Conservation (phyloP, 176 grass and related monocot genomes). For the Carex pumila region DNA sequence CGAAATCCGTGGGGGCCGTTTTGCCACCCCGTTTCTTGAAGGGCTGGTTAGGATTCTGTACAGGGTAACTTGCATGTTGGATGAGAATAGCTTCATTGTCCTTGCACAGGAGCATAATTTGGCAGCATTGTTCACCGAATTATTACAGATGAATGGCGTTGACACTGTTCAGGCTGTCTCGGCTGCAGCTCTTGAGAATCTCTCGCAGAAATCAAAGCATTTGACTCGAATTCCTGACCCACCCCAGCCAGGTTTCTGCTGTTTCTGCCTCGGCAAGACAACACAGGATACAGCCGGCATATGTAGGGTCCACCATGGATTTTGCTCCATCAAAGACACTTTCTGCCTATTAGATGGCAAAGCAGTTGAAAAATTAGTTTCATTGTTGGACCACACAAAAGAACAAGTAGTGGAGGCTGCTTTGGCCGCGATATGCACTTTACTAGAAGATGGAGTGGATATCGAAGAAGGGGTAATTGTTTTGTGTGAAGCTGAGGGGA, state of each 20-base stretch:
- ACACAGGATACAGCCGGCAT: slow-evolving; percentile 49
- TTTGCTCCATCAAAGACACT: slow-evolving; percentile 74
- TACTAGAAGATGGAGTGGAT: slow-evolving; percentile 85
- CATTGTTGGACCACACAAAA: slow-evolving; percentile 80
- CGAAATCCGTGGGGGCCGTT: slow-evolving; percentile 68
- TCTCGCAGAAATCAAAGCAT: slow-evolving; percentile 70
- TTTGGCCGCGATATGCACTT: slow-evolving; percentile 67
- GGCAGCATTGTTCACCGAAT: slow-evolving; percentile 71
- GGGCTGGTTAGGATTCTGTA: slow-evolving; percentile 70
- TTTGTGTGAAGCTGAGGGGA: slow-evolving; percentile 64
- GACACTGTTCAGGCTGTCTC: slow-evolving; percentile 72
- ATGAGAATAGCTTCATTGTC: slow-evolving; percentile 45
- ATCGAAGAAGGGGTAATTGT: slow-evolving; percentile 76
- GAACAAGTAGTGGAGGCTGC: slow-evolving; percentile 81
- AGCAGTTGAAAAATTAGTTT: slow-evolving; percentile 83
- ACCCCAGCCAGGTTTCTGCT: slow-evolving; percentile 49
- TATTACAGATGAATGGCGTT: slow-evolving; percentile 91
- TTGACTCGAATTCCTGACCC: slow-evolving; percentile 49
- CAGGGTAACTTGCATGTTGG: slow-evolving; percentile 69
- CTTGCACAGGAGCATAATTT: slow-evolving; percentile 73
- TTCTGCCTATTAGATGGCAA: slow-evolving; percentile 92
- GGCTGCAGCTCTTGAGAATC: slow-evolving; percentile 61
- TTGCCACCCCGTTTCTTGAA: slow-evolving; percentile 81
- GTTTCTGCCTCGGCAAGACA: slow-evolving; percentile 66
- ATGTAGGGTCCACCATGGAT: slow-evolving; percentile 66